Base-by-base conservation (phyloP, 2,329 filamentous ascomycete genomes). In the Sporothrix sp. region DNA sequence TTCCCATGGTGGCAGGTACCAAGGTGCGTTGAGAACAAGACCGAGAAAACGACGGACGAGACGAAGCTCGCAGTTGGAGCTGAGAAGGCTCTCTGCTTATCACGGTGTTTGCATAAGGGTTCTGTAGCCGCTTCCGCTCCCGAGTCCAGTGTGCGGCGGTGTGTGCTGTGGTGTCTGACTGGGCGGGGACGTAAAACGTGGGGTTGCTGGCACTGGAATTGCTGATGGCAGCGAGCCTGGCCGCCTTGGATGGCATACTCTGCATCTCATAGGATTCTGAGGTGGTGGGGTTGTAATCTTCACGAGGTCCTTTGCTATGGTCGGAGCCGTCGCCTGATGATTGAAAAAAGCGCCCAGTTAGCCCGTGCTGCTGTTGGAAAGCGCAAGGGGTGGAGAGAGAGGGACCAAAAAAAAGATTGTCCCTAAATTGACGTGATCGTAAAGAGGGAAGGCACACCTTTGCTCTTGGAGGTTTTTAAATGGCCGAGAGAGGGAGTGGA, bases 401-500 rank as follows among this genome's bases (percentile, higher is more conserved):
- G 13, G 8, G 13, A 2, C n/a, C n/a, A n/a, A n/a, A n/a, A n/a
- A n/a, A n/a, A n/a, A n/a, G n/a, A 43, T 8, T 1, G 32, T 20
- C 21, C 32, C 33, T 28, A 30, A n/a, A 37, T 27, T 20, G 46
- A 42, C 13, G 8, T 30, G 16, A 16, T 14, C 21, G 36, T 25
- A 33, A 49, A 35, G 20, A 18, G 27, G 20, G 45, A 38, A 21
- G 21, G 18, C 37, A 35, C 37, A 49, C 46, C 46, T 49, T 49
- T 49, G 14, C 20, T 35, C 27, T 35, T 43, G 21, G n/a, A 23
- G 28, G 18, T 43, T 9, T n/a, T 9, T 3, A 8, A 13, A 23
- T n/a, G 45, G 6, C 25, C 35, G 23, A 42, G 32, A n/a, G 45
- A 47, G 8, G 50, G 18, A 2, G 27, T 32, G 21, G 45, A 49